Evolutionary conservation across 176 grass and related monocot genomes (phyloP).

Genomic region (Bolboschoenus planiculmis): DNA sequence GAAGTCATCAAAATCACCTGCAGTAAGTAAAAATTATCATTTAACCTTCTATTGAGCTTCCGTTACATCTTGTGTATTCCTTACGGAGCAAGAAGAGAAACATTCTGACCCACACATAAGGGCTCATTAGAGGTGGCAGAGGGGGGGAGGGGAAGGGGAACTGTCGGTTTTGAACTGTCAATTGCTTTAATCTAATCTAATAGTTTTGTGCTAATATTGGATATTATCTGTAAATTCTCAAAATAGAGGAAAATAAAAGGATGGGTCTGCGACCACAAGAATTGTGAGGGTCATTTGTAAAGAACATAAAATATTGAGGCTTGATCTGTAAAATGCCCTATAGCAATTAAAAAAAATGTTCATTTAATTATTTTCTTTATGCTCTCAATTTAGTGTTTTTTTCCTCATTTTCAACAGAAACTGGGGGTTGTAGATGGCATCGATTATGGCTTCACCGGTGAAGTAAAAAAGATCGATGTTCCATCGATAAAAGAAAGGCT

Average conservation of each 20-base stretch:
- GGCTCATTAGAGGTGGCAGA: background rate
- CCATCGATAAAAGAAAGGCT: constrained; percentile 85
- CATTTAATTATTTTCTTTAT: background rate
- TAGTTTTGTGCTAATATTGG: no score
- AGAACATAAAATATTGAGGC: background rate
- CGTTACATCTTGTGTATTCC: background rate
- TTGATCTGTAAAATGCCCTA: background rate
- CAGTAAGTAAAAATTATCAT: background rate
- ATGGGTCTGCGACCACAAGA: background rate
- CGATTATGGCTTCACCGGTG: constrained; percentile 50
- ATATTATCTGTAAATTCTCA: background rate
- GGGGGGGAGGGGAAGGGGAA: no score
- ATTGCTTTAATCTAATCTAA: no score
- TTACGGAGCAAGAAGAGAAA: background rate
- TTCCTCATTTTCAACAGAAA: constrained; percentile 25
- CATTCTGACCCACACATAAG: background rate
- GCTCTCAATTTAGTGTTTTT: background rate
- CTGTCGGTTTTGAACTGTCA: no score
- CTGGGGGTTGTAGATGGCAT: constrained; percentile 35
- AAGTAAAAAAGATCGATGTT: constrained; percentile 94
- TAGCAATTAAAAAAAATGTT: background rate
- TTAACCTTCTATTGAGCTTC: background rate
- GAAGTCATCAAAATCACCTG: background rate
- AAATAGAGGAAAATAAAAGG: background rate
- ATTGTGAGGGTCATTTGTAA: background rate